Conservation (phyloP, 2,329 filamentous ascomycete species). For the Colletotrichum sp. region DNA sequence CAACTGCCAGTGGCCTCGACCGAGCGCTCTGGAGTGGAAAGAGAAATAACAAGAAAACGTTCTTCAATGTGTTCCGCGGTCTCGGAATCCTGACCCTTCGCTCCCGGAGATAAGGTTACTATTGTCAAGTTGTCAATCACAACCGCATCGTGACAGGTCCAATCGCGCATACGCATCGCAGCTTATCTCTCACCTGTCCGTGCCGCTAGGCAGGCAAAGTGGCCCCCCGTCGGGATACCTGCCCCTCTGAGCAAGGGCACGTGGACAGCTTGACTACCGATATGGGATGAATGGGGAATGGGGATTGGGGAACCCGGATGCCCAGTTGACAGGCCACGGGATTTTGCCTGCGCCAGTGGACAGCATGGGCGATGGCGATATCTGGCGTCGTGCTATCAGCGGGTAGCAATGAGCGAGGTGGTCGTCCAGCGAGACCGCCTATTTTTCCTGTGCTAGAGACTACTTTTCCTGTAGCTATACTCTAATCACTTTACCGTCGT, state of each 20-base stretch:
- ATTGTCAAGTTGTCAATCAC: neutral
- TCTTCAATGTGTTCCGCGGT: neutral
- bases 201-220: neutral
- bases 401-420: neutral
- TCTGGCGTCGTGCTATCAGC: neutral
- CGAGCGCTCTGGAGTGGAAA: neutral
- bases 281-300: neutral
- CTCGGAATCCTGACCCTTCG: neutral
- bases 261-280: neutral
- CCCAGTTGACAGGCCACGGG: neutral
- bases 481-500: too few relatives aligned
- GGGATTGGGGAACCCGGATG: neutral
- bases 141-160: neutral
- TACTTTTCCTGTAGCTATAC: too few relatives aligned
- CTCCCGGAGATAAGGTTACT: neutral
- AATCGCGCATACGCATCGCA: neutral
- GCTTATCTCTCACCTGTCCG: neutral
- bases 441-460: too few relatives aligned
- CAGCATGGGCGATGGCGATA: conserved; percentile 12
- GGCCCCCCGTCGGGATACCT: neutral
- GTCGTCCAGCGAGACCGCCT: neutral
- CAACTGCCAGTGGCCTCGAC: neutral
- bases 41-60: neutral
- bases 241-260: neutral
- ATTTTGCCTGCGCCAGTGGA: neutral